Evolutionary conservation across 2,329 filamentous ascomycete species (phyloP).

Genomic region (Aspergillus pseudotamarii): DNA sequence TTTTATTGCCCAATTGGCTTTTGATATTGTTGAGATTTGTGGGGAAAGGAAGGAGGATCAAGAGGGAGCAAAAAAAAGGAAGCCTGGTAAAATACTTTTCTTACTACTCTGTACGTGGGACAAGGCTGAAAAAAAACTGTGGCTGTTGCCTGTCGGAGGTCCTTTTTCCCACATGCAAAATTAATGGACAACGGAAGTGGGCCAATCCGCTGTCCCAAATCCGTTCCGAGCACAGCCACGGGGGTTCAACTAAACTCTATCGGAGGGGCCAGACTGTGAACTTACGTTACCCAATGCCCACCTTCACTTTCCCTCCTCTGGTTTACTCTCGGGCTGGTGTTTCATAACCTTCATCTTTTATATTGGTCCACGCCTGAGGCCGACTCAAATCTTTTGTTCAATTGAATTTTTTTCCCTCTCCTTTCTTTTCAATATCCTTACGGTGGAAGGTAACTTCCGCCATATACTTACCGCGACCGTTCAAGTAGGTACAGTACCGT

Average conservation of each 20-base stretch:
- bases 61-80: not conserved
- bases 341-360: not conserved
- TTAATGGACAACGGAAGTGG: not conserved
- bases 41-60: not conserved
- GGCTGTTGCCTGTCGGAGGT: not conserved
- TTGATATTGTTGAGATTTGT: not conserved
- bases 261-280: constrained; percentile 4
- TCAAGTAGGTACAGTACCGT: not conserved
- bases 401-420: not conserved
- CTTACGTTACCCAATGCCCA: not conserved
- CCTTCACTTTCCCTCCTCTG: not conserved
- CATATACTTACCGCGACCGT: not conserved
- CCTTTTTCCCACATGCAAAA: not conserved
- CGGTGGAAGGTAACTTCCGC: not conserved
- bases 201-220: not conserved
- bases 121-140: constrained; percentile 4
- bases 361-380: not conserved
- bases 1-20: not conserved
- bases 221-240: not conserved
- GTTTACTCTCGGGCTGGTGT: not conserved
- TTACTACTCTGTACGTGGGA: no score
- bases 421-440: not conserved
- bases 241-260: not conserved
- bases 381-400: not conserved
- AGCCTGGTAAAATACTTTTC: not conserved